phyloP scores from a whole-genome alignment of 225 moss, liverwort and hornwort species.

The Marchantia paleacea region DNA sequence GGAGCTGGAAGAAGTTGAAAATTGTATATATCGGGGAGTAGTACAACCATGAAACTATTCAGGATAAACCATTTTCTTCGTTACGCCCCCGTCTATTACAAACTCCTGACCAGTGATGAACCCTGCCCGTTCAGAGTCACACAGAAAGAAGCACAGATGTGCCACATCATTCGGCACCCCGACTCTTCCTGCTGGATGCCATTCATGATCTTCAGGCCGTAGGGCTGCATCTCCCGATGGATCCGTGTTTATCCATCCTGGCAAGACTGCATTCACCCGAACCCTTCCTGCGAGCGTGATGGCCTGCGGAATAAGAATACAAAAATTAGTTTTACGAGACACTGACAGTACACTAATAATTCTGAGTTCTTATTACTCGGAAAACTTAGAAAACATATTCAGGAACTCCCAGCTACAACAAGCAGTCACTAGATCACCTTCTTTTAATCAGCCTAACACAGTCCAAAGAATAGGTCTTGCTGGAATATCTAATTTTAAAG shows the following conservation, averaged over 20 bases:
- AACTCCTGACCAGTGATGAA: constrained; percentile 66
- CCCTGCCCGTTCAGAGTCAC: constrained; percentile 53
- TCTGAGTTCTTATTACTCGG: no score
- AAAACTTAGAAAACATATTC: no score
- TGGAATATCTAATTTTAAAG: no score
- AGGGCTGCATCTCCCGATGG: constrained; percentile 36
- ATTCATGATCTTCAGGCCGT: constrained; percentile 45
- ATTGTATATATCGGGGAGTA: neutral
- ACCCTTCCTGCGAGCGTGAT: constrained; percentile 58
- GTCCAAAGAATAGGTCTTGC: no score
- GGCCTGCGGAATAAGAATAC: constrained; percentile 32
- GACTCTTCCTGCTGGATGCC: constrained; percentile 57
- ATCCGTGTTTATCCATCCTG: constrained; percentile 60
- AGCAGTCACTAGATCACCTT: no score
- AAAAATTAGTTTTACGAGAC: neutral
- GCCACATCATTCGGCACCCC: constrained; percentile 53
- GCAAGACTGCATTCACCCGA: constrained; percentile 56
- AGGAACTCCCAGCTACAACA: no score
- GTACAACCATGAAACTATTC: neutral
- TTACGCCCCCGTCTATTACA: constrained; percentile 61
- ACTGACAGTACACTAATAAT: neutral
- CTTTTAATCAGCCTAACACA: no score
- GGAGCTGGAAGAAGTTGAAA: neutral
- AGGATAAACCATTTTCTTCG: constrained; percentile 64
- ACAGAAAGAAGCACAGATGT: constrained; percentile 59